phyloP scores from a whole-genome alignment of 1,139 yeast genomes.

The Blastobotrys persicus region DNA sequence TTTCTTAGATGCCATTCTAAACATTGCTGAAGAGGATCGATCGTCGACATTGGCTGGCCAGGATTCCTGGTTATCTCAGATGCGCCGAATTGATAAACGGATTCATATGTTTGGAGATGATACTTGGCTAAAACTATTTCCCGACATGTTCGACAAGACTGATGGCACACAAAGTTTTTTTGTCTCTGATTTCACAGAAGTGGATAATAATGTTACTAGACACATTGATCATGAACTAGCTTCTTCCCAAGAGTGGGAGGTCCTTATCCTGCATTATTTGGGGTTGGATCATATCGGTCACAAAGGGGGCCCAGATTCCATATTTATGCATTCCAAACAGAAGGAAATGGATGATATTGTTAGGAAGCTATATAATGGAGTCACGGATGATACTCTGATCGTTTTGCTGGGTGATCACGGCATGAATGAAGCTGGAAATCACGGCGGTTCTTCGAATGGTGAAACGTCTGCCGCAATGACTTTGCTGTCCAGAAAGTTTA shows the following conservation, averaged over 20 bases:
- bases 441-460: constrained; percentile 90
- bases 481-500: constrained; percentile 62
- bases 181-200: constrained; percentile 92
- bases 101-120: constrained; percentile 94
- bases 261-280: constrained; percentile 79
- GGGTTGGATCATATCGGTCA: constrained; percentile 98
- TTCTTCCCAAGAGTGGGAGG: constrained; percentile 61
- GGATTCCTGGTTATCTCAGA: constrained; percentile 85
- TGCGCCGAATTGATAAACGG: constrained; percentile 44
- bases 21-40: constrained; percentile 87
- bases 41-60: constrained; percentile 71
- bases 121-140: constrained; percentile 92
- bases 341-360: constrained; percentile 77
- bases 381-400: constrained; percentile 59
- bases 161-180: constrained; percentile 95
- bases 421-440: constrained; percentile 86
- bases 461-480: constrained; percentile 86
- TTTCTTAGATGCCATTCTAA: constrained; percentile 88
- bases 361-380: constrained; percentile 48
- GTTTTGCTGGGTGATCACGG: constrained; percentile 94
- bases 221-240: constrained; percentile 62
- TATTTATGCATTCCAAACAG: constrained; percentile 78
- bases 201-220: constrained; percentile 88
- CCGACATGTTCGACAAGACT: constrained; percentile 54
- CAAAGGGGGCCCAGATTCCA: constrained; percentile 85